Evolutionary conservation across 805 yeast species (phyloP).

Genomic region (Hemisphaericaspora nanyangensis): DNA sequence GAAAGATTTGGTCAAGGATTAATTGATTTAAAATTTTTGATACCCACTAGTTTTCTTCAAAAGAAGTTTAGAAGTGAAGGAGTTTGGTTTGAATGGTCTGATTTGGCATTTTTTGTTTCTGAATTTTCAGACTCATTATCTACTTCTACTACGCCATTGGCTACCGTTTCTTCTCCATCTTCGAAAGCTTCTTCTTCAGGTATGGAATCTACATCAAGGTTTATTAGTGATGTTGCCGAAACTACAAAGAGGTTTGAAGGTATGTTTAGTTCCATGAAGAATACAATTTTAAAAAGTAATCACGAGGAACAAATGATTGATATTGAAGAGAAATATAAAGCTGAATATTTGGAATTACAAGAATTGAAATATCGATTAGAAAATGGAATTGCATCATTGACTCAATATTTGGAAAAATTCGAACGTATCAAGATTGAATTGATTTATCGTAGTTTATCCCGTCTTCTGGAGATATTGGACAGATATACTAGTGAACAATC

Average conservation of each 20-base stretch:
- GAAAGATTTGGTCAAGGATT: constrained; percentile 41
- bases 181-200: background rate
- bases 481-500: constrained; percentile 23
- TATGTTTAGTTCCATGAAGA: constrained; percentile 30
- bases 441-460: constrained; percentile 28
- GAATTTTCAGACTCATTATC: background rate
- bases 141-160: background rate
- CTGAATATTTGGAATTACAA: constrained; percentile 32
- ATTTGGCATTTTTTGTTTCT: constrained; percentile 17
- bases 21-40: constrained; percentile 29
- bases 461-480: constrained; percentile 30
- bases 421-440: constrained; percentile 33
- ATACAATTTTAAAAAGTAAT: constrained; percentile 27
- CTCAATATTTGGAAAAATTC: constrained; percentile 28
- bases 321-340: constrained; percentile 29
- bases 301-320: constrained; percentile 23
- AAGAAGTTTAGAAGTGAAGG: constrained; percentile 38
- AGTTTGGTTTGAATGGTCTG: constrained; percentile 45
- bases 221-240: constrained; percentile 20
- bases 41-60: constrained; percentile 28
- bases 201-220: constrained; percentile 5
- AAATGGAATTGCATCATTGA: constrained; percentile 16
- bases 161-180: background rate
- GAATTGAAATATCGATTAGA: constrained; percentile 28
- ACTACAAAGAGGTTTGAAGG: constrained; percentile 26